Conservation (phyloP, 2,329 filamentous ascomycete genomes). For the Leptographium radiaticola region DNA sequence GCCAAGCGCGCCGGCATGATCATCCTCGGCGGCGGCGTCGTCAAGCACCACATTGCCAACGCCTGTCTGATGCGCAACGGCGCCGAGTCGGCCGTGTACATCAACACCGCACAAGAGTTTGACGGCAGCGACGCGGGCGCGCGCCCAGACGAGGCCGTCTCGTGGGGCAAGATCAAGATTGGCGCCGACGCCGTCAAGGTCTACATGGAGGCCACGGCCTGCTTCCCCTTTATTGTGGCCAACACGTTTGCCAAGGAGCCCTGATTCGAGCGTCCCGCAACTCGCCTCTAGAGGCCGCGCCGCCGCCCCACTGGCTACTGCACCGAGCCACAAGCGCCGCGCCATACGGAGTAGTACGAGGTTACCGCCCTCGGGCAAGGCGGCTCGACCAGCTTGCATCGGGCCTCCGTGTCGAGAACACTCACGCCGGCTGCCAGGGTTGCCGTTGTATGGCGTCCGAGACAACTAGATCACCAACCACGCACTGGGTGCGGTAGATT, state of each 20-base stretch:
- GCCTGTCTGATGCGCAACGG: conserved; percentile 96
- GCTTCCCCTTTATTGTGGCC: conserved; percentile 54
- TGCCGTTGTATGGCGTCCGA: too few species aligned
- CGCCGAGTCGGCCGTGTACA: conserved; percentile 90
- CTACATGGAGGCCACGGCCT: conserved; percentile 50
- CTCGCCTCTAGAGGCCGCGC: too few species aligned
- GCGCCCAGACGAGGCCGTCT: conserved; percentile 88
- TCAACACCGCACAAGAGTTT: conserved; percentile 96
- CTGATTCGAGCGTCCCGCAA: not conserved
- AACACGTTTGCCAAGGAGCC: conserved; percentile 50
- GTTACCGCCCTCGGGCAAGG: too few species aligned
- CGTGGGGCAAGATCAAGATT: conserved; percentile 95
- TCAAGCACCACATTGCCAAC: conserved; percentile 98
- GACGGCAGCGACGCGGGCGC: conserved; percentile 95
- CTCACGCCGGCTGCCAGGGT: too few species aligned
- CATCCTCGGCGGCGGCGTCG: conserved; percentile 82
- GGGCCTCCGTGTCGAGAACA: too few species aligned
- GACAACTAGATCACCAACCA: too few species aligned
- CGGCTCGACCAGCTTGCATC: too few species aligned
- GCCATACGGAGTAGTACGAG: too few species aligned
- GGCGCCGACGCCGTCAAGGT: conserved; percentile 82
- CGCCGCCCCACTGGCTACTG: too few species aligned
- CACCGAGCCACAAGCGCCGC: not conserved
- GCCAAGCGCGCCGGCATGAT: conserved; percentile 90
- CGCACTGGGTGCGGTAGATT: too few species aligned